Evolutionary conservation across 2,329 filamentous ascomycete species (phyloP), one percentile per base, ranked within the genome.

Genomic region (Calonectria montana): DNA sequence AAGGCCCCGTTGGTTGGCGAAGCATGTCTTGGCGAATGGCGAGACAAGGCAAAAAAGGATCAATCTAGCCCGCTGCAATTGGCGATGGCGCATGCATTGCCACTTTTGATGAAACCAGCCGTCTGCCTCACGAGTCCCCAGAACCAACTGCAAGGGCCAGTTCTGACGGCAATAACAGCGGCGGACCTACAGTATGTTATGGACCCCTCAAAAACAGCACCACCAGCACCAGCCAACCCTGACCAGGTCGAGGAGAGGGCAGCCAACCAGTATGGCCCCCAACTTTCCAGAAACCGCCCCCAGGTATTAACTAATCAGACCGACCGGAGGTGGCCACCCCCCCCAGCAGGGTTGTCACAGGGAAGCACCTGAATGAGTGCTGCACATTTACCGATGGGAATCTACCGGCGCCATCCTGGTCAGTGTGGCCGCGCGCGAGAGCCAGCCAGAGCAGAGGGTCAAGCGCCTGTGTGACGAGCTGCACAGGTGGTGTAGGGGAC

Each of bases 391-490:
- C 53, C 53, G 53, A 57, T 25, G 53, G 21, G 53, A 57, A 57
- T 57, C 53, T 57, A 31, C 53, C 53, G 53, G 21, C n/a, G 21
- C 47, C 64, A 59, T 59, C 48, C 57, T 37, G 48, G 45, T 43
- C 64, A 48, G 31, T 48, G 47, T 67, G 69, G 57, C 65, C 39
- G 50, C 37, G 21, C 47, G 50, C 47, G 37, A 57, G 50, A 70
- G 45, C 63, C 63, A 67, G 69, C 57, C 69, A 68, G 65, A 63
- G 65, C 41, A 41, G 29, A 59, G 37, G 55, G 37, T 48, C 69
- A 70, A 67, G 69, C 69, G 65, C 65, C 31, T 64, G 65, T 71
- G 69, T 69, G 69, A 68, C 65, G 43, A 64, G 15, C 65, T 50
- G 48, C 59, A 65, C 69, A 71, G 65, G 50, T 59, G 55, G 35